Percentiles rank a stretch among this genome's conserved stretches.
Conservation (phyloP, 148 eudicot genomes). For the Chenopodium suecicum region DNA sequence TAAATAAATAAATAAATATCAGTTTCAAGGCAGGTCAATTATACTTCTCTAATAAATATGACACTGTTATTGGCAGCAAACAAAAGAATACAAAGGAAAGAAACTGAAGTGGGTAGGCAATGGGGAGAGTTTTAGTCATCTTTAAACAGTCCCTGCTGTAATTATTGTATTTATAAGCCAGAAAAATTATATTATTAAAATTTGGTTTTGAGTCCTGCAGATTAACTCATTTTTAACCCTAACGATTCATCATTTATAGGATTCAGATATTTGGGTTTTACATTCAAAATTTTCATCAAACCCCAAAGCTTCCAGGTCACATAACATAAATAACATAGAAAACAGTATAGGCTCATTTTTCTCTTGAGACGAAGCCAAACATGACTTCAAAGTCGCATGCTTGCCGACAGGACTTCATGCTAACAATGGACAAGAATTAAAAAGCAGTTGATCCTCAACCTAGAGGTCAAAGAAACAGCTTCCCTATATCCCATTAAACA, state of each 20-base stretch:
- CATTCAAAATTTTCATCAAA: background rate
- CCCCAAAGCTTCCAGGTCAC: background rate
- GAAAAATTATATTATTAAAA: background rate
- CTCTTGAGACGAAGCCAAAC: background rate
- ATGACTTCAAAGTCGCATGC: background rate
- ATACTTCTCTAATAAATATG: background rate
- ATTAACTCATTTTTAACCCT: background rate
- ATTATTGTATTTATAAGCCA: background rate
- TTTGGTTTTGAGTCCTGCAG: background rate
- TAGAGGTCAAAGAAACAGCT: background rate
- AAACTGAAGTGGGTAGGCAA: background rate
- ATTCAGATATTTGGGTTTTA: background rate
- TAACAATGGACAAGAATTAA: background rate
- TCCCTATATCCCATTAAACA: background rate
- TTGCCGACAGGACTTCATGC: background rate
- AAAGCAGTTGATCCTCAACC: background rate
- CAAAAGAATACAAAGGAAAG: background rate
- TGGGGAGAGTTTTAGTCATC: background rate
- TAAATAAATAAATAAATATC: no score
- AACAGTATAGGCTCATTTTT: background rate
- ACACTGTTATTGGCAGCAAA: background rate
- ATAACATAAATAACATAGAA: background rate
- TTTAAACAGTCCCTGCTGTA: background rate
- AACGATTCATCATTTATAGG: background rate
- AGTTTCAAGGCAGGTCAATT: no score